Evolutionary conservation across 192 early-diverging fungal genomes (phyloP).

Genomic region (Entomortierella beljakovae): DNA sequence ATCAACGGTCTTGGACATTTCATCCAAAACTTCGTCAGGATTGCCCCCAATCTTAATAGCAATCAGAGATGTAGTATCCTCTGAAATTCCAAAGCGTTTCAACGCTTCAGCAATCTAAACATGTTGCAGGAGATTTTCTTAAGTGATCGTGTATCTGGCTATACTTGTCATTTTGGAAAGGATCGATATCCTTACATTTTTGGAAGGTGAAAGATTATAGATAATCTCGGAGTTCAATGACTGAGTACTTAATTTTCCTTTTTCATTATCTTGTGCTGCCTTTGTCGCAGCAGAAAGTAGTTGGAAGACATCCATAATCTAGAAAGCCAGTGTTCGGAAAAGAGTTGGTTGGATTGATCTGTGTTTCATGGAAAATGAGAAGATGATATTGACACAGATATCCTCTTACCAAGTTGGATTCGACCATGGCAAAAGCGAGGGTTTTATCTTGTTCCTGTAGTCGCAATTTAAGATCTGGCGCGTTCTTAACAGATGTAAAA

Average conservation of each 20-base stretch:
- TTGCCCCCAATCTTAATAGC: constrained; percentile 61
- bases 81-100: constrained; percentile 61
- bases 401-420: constrained; percentile 27
- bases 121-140: not conserved
- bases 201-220: constrained; percentile 65
- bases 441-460: constrained; percentile 46
- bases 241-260: constrained; percentile 64
- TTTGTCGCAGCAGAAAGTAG: constrained; percentile 61
- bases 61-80: constrained; percentile 57
- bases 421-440: constrained; percentile 38
- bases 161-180: not conserved
- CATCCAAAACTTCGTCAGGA: constrained; percentile 52
- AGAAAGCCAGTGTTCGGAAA: not conserved
- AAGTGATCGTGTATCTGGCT: not conserved
- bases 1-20: constrained; percentile 47
- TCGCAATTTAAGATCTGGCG: constrained; percentile 39
- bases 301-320: constrained; percentile 66
- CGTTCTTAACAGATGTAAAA: constrained; percentile 44
- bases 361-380: not conserved
- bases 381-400: not conserved
- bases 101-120: constrained; percentile 66
- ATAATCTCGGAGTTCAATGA: constrained; percentile 69
- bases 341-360: not conserved
- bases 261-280: constrained; percentile 59
- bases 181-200: constrained; percentile 57